Base-by-base conservation (phyloP, 2,329 filamentous ascomycete genomes). In the Botryosphaeria dothidea region DNA sequence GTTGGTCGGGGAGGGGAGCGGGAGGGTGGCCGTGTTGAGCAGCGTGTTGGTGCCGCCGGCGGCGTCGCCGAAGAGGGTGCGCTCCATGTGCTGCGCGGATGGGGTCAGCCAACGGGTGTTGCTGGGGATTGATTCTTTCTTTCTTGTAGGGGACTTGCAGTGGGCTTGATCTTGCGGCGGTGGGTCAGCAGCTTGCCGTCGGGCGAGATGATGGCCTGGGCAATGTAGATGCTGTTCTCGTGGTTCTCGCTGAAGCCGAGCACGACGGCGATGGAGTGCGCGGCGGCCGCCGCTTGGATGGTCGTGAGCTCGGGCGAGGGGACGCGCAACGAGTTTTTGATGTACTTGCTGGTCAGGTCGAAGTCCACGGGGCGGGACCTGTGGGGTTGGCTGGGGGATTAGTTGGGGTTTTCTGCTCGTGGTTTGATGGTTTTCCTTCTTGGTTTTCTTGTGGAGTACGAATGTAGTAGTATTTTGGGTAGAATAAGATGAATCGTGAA, bases 51-150 rank as follows among this genome's bases (percentile, higher is more conserved):
- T 0, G n/a, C 38, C 56, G 17, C 38, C 77, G 4, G 71, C 72
- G 0, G 73, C 79, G 60, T 81, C 78, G 7, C 79, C 79, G 58
- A 79, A 81, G n/a, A 81, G 71, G 1, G 79, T 80, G 9, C 79
- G 72, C 67, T 81, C 79, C 77, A 81, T 78, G 62, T 81, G 79
- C 9, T 41, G 31, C 31, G 31, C 6, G 11, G 5, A 34, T 34
- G 11, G 11, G 6, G 31, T 34, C 31, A 11, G 11, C 11, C 6
- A 6, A 6, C 31, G 31, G 5, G 31, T 34, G 31, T 11, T 34
- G 31, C 31, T 6, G 31, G 11, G 11, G 31, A 34, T 6, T 34
- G 31, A 4, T n/a, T n/a, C n/a, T n/a, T n/a, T n/a, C n/a, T n/a
- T n/a, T n/a, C 31, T 3, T 34, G 31, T 34, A 4, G 31, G 31